Conservation (phyloP, 495 filamentous ascomycete species). For the Acidiella bohemica region DNA sequence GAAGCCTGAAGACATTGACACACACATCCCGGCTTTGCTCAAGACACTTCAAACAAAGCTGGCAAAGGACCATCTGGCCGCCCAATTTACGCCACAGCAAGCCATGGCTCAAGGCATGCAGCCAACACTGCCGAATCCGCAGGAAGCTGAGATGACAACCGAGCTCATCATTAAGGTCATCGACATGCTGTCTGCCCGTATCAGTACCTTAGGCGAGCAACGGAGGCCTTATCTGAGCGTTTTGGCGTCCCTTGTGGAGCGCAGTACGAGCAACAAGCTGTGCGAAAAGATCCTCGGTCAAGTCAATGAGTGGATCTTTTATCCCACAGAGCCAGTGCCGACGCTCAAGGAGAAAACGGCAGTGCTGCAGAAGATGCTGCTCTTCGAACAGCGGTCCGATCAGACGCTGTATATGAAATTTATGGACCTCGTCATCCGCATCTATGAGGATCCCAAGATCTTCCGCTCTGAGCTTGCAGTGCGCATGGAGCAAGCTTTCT, state of each 20-base stretch:
- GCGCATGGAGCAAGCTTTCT: constrained; percentile 90
- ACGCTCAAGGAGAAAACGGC: constrained; percentile 97
- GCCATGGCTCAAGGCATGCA: constrained; percentile 21
- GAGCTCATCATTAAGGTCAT: constrained; percentile 85
- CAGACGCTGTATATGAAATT: constrained; percentile 77
- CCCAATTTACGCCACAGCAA: constrained; percentile 40
- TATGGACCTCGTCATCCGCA: constrained; percentile 86
- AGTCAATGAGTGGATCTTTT: constrained; percentile 93
- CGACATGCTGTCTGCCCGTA: constrained; percentile 76
- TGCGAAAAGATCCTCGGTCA: constrained; percentile 86
- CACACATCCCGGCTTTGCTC: constrained; percentile 78
- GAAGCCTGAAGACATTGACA: constrained; percentile 71
- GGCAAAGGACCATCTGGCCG: constrained; percentile 81
- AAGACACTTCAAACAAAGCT: constrained; percentile 87
- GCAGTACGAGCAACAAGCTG: constrained; percentile 67
- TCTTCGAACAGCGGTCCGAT: constrained; percentile 76
- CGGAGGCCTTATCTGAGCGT: constrained; percentile 87
- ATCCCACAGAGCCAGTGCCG: constrained; percentile 81
- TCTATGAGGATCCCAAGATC: constrained; percentile 94
- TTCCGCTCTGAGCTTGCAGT: constrained; percentile 91
- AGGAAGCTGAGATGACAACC: constrained; percentile 73
- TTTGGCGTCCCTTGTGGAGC: constrained; percentile 84
- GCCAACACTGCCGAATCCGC: constrained; percentile 24
- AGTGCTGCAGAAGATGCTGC: constrained; percentile 91
- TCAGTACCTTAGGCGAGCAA: constrained; percentile 87